Evolutionary conservation across 345 rosid species (phyloP).

Genomic region (Aquilaria yunnanensis): DNA sequence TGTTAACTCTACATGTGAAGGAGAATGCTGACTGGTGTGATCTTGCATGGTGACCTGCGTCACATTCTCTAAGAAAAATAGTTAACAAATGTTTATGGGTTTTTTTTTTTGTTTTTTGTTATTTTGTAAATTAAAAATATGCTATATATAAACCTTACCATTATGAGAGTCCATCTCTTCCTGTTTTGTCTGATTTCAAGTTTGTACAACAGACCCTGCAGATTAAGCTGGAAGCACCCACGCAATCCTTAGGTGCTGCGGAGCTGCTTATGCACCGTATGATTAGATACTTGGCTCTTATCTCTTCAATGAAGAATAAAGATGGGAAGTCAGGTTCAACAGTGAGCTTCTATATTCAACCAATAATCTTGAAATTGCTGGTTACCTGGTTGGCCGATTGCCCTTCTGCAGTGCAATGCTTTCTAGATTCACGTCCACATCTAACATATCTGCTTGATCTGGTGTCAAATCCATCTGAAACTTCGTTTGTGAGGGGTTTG

Average conservation of each 20-base stretch:
- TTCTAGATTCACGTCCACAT: slow-evolving; percentile 78
- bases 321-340: slow-evolving; percentile 45
- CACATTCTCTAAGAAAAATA: too few species aligned
- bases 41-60: too few species aligned
- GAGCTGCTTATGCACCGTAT: slow-evolving; percentile 80
- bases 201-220: slow-evolving; percentile 37
- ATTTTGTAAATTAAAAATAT: too few species aligned
- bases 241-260: slow-evolving; percentile 62
- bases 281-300: slow-evolving; percentile 76
- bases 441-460: slow-evolving; percentile 65
- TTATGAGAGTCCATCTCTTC: too few species aligned
- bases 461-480: slow-evolving; percentile 53
- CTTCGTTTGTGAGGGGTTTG: slow-evolving; percentile 63
- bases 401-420: slow-evolving; percentile 70
- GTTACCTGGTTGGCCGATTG: slow-evolving; percentile 77
- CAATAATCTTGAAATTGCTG: slow-evolving; percentile 68
- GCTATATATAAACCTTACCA: too few species aligned
- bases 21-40: too few species aligned
- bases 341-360: slow-evolving; percentile 44
- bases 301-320: slow-evolving; percentile 60
- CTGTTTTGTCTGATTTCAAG: too few species aligned
- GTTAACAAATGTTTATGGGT: neutral
- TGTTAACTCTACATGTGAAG: too few species aligned
- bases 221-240: slow-evolving; percentile 66
- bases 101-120: too few species aligned